phyloP scores from a whole-genome alignment of 2,329 filamentous ascomycete species.

The Fusarium sp. region DNA sequence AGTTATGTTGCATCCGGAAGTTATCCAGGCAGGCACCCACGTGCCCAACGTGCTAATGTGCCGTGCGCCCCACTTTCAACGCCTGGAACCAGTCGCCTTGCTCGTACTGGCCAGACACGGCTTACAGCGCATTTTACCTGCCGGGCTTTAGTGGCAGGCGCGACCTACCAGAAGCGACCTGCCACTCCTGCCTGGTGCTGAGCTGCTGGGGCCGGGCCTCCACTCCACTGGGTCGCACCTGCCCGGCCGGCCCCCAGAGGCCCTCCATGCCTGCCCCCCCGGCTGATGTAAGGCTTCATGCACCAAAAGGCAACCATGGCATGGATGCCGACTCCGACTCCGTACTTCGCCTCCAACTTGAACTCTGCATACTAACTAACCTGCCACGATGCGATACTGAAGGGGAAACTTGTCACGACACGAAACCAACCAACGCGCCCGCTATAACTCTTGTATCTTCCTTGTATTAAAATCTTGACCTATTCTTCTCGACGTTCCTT shows the following conservation, averaged over 20 bases:
- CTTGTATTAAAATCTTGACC: conserved; percentile 2
- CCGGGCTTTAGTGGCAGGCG: conserved; percentile 21
- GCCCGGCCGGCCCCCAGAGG: neutral
- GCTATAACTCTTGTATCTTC: conserved; percentile 12
- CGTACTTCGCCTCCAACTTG: conserved; percentile 35
- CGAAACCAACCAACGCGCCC: conserved; percentile 6
- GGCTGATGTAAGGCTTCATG: conserved; percentile 40
- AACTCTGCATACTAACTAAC: conserved; percentile 31
- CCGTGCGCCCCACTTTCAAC: conserved; percentile 17
- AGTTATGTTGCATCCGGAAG: neutral
- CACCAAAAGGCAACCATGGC: conserved; percentile 29
- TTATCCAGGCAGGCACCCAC: conserved; percentile 23
- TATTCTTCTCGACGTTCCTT: conserved; percentile 21
- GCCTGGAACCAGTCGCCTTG: conserved; percentile 20
- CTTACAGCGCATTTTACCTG: conserved; percentile 17
- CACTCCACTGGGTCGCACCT: neutral
- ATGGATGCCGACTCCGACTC: neutral
- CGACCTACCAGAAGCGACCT: conserved; percentile 17
- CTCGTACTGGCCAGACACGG: conserved; percentile 14
- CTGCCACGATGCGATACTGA: conserved; percentile 43
- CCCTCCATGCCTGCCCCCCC: neutral
- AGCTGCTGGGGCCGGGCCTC: neutral
- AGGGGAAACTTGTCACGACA: conserved; percentile 20
- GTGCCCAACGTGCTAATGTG: conserved; percentile 32
- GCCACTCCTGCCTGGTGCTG: conserved; percentile 1